Evolutionary conservation across 345 rosid species (phyloP).

Genomic region (Crucihimalaya himalaica): DNA sequence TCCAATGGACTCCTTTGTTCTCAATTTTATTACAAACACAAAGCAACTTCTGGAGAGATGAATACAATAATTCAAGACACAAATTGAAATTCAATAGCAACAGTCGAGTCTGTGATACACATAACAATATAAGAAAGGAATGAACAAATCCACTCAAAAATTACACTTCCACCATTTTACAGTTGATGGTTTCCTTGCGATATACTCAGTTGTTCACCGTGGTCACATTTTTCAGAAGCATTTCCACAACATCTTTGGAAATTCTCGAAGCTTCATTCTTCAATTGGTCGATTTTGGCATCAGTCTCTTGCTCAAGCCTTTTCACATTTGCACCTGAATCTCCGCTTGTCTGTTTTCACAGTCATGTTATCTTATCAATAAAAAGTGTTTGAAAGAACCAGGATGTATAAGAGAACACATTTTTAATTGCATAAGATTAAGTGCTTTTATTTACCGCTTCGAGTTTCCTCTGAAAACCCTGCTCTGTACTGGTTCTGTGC

Average conservation of each 20-base stretch:
- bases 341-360: conserved; percentile 67
- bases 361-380: conserved; percentile 8
- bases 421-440: not conserved
- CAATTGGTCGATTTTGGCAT: conserved; percentile 61
- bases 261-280: conserved; percentile 61
- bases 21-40: conserved; percentile 29
- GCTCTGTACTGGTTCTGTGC: conserved; percentile 67
- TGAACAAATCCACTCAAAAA: not conserved
- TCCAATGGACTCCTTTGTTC: conserved; percentile 14
- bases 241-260: conserved; percentile 56
- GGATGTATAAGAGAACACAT: not conserved
- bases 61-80: conserved; percentile 15
- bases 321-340: conserved; percentile 89
- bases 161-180: conserved; percentile 15
- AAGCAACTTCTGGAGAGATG: not conserved
- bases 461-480: conserved; percentile 67
- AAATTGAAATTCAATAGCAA: not conserved
- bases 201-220: conserved; percentile 43
- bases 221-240: conserved; percentile 63
- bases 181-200: conserved; percentile 20
- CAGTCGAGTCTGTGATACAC: not conserved
- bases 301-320: conserved; percentile 82
- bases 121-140: conserved; percentile 6
- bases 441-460: conserved; percentile 49
- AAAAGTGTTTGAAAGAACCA: not conserved